These are phyloP conservation scores for Phylloporus arenicola DNA, from an alignment of 768 basidiomycete genomes.

Conservation along the genomic window DNA sequence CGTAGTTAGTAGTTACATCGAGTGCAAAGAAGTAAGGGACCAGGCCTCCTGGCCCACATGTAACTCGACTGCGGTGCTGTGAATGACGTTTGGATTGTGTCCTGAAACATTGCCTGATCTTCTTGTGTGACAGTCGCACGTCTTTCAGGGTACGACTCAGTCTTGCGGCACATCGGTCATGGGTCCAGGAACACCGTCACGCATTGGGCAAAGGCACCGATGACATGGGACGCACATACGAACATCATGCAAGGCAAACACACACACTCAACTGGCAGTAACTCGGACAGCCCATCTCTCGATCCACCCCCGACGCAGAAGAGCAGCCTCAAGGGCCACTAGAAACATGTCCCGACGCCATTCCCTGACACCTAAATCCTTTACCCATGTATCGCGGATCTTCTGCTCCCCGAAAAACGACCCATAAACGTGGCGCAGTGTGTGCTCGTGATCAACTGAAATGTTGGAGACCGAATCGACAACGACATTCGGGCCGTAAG, in stretches of 20 bases:
- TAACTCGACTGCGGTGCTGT: too few species aligned
- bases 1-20: too few species aligned
- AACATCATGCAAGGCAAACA: neutral
- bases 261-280: conserved; percentile 7
- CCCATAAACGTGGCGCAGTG: conserved; percentile 7
- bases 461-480: conserved; percentile 38
- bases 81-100: too few species aligned
- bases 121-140: too few species aligned
- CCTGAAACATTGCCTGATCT: too few species aligned
- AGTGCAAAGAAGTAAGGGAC: too few species aligned
- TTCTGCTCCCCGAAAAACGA: conserved; percentile 7
- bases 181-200: too few species aligned
- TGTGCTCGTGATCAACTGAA: conserved; percentile 30
- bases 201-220: neutral
- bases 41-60: too few species aligned
- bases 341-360: conserved; percentile 48
- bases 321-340: conserved; percentile 47
- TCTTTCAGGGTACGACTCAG: too few species aligned
- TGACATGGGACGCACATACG: neutral
- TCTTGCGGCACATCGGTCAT: too few species aligned
- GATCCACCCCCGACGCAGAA: conserved; percentile 41
- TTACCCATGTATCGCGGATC: conserved; percentile 10
- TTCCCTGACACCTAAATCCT: conserved; percentile 27
- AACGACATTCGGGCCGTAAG: conserved; percentile 16
- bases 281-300: conserved; percentile 41